These are phyloP conservation scores for Pseudopithomyces chartarum DNA, from an alignment of 2,329 filamentous ascomycete species.

Conservation along the genomic window DNA sequence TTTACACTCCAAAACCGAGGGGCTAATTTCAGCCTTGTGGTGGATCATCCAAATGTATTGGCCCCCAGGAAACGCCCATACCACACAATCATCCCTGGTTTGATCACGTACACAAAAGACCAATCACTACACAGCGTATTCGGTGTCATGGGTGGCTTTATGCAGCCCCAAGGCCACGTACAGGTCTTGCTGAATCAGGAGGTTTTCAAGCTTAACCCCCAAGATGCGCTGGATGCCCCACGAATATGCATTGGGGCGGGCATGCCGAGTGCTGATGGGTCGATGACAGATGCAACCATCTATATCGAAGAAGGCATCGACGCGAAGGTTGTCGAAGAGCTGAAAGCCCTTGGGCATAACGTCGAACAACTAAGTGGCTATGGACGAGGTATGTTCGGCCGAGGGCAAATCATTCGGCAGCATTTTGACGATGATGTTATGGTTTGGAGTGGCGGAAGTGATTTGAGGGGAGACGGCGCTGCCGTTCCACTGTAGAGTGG, in stretches of 20 bases:
- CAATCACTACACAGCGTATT: constrained; percentile 81
- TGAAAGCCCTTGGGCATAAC: constrained; percentile 74
- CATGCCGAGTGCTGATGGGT: constrained; percentile 64
- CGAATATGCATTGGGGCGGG: constrained; percentile 85
- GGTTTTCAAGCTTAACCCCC: constrained; percentile 78
- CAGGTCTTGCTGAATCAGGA: constrained; percentile 91
- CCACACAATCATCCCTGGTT: constrained; percentile 94
- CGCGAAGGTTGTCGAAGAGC: constrained; percentile 67
- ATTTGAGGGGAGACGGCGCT: constrained; percentile 81
- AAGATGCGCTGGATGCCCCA: constrained; percentile 88
- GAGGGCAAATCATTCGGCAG: constrained; percentile 83
- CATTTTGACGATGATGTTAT: constrained; percentile 74
- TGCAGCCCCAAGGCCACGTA: constrained; percentile 96
- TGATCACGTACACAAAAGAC: constrained; percentile 79
- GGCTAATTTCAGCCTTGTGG: constrained; percentile 77
- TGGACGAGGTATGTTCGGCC: constrained; percentile 73
- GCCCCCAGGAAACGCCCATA: constrained; percentile 87
- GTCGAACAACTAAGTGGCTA: constrained; percentile 71
- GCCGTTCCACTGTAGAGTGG: constrained; percentile 55
- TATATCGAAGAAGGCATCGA: constrained; percentile 84
- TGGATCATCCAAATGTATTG: constrained; percentile 77
- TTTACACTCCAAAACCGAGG: constrained; percentile 96
- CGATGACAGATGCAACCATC: constrained; percentile 67
- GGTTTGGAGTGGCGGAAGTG: constrained; percentile 88
- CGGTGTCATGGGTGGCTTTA: constrained; percentile 97